Conservation (phyloP, 805 yeast species). For the Blastobotrys terrestris region DNA sequence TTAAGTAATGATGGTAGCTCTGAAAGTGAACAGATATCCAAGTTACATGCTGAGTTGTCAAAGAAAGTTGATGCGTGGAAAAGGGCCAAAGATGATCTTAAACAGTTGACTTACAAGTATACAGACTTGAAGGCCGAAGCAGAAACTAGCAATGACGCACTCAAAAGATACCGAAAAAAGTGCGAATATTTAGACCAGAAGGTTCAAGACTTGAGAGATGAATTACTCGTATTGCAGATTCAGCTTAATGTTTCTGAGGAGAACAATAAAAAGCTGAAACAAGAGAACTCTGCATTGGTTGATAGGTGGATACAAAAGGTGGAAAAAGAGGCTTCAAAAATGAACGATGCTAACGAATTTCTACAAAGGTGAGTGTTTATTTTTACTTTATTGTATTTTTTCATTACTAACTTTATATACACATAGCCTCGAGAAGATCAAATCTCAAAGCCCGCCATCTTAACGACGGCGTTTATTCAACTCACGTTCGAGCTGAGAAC, state of each 20-base stretch:
- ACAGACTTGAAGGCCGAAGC: slow-evolving; percentile 24
- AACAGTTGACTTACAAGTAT: slow-evolving; percentile 8
- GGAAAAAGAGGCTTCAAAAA: slow-evolving; percentile 51
- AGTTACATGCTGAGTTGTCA: slow-evolving; percentile 13
- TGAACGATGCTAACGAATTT: slow-evolving; percentile 42
- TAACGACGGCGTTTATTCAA: slow-evolving; percentile 16
- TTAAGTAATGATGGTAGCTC: no score
- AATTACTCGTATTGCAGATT: slow-evolving; percentile 52
- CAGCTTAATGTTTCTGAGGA: slow-evolving; percentile 44
- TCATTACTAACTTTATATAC: neutral
- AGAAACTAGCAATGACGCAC: slow-evolving; percentile 24
- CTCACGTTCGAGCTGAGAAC: slow-evolving; percentile 14
- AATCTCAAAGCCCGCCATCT: neutral
- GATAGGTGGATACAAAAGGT: slow-evolving; percentile 56
- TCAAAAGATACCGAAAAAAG: slow-evolving; percentile 24
- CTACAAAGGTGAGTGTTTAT: slow-evolving; percentile 18
- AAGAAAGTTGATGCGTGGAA: slow-evolving; percentile 9
- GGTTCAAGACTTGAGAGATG: slow-evolving; percentile 58
- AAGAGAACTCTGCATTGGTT: slow-evolving; percentile 47
- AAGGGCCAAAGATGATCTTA: neutral
- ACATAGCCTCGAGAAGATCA: neutral
- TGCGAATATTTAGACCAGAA: slow-evolving; percentile 29
- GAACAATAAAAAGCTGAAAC: slow-evolving; percentile 33
- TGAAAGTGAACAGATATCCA: slow-evolving; percentile 16
- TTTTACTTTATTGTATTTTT: neutral